These are phyloP conservation scores for Cenchrus fungigraminus DNA, from an alignment of 176 grass and related monocot genomes.

Conservation along the genomic window DNA sequence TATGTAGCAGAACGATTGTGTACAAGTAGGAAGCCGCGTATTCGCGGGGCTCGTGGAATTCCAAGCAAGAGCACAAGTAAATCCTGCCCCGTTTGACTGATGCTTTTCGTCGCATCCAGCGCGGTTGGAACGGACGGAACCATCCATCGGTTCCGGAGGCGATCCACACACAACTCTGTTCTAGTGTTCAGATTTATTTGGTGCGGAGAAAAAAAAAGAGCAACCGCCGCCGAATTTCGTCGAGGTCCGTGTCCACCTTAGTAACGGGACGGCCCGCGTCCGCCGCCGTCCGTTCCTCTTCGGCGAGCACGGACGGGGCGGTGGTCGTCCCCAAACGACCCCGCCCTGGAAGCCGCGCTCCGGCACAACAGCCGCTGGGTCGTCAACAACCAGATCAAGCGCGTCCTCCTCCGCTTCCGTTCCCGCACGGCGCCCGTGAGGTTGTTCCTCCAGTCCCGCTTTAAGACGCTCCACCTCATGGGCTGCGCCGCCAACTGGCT, in stretches of 20 bases:
- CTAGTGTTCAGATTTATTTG: too few relatives aligned
- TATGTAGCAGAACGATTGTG: too few relatives aligned
- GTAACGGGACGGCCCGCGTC: too few relatives aligned
- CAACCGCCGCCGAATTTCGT: too few relatives aligned
- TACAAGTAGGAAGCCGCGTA: not conserved
- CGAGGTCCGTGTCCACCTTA: too few relatives aligned
- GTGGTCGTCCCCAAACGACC: slow-evolving; percentile 89
- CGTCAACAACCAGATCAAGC: slow-evolving; percentile 95
- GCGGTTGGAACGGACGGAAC: too few relatives aligned
- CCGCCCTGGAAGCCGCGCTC: slow-evolving; percentile 66
- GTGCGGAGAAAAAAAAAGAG: too few relatives aligned
- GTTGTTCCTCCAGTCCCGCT: slow-evolving; percentile 70
- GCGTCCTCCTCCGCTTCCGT: slow-evolving; percentile 75
- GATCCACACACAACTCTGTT: too few relatives aligned
- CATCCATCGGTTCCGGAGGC: too few relatives aligned
- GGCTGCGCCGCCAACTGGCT: slow-evolving; percentile 94
- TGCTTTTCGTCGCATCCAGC: too few relatives aligned
- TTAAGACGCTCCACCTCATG: slow-evolving; percentile 79
- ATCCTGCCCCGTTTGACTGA: not conserved
- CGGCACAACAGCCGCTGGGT: slow-evolving; percentile 88
- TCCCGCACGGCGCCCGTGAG: slow-evolving; percentile 63
- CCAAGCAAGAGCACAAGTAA: not conserved
- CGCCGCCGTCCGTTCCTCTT: not conserved
- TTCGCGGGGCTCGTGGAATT: slow-evolving; percentile 10
- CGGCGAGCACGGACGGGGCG: slow-evolving; percentile 43